Evolutionary conservation across 805 yeast species (phyloP), one percentile per base, ranked within the genome.

Genomic region (Teunomyces tritomae): DNA sequence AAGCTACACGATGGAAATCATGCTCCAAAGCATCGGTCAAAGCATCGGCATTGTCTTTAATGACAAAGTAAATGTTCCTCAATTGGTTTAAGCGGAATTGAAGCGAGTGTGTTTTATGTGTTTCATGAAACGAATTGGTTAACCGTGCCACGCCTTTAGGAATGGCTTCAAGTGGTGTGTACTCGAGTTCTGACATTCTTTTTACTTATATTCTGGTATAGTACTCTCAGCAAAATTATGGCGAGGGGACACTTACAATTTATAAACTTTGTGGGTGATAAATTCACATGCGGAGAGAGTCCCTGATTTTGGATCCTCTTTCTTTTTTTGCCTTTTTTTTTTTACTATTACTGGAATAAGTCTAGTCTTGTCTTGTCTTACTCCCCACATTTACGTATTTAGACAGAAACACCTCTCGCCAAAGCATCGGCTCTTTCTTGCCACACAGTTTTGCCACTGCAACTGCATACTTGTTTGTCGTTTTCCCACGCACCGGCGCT

Each of bases 401-500:
- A 46, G 13, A 46, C 37, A 24, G 61, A 68, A 16, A 81, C 64
- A 6, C 94, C 94, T 53, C 78, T 79, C 4, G 63, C 54, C 29
- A 81, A 63, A 1, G 96, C 96, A 59, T 89, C 96, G 43, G 73
- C 66, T 47, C 97, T 76, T 65, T 92, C 99, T 63, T 94, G 90
- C 98, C 99, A 92, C 24, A 92, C 82, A 0, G 96, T 88, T 74
- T 90, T 89, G 13, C 99, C 99, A 11, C 92, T 84, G 66, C 98
- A 94, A 29, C 92, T 84, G 67, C 99, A 92, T 2, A 92, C 96
- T 50, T 83, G 83, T 68, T 92, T 92, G 56, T 86, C 88, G 67
- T 94, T 94, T 62, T 92, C 96, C 97, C 98, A 94, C 24, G 83
- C 87, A 11, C 99, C 99, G 1, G 99, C 98, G 58, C 95, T 86